Evolutionary conservation across 2,329 filamentous ascomycete species (phyloP).

Genomic region (Acrodontium crateriforme): DNA sequence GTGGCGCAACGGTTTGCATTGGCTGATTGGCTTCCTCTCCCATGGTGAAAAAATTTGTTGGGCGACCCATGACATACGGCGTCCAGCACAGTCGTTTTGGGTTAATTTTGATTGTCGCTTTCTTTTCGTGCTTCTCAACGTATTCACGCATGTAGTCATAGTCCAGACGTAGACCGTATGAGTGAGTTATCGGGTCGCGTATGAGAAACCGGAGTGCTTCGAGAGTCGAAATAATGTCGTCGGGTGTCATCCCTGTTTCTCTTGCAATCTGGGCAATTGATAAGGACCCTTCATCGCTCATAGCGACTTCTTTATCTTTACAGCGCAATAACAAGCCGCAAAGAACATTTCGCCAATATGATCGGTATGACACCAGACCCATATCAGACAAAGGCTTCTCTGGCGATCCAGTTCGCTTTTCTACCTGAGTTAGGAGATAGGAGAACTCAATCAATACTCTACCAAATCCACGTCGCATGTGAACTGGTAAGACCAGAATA

Average conservation of each 20-base stretch:
- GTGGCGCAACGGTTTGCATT: constrained; percentile 72
- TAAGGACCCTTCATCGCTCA: constrained; percentile 17
- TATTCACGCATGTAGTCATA: constrained; percentile 75
- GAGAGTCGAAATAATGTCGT: constrained; percentile 88
- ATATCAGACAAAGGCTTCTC: constrained; percentile 97
- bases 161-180: constrained; percentile 82
- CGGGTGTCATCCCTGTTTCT: constrained; percentile 85
- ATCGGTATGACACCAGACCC: constrained; percentile 91
- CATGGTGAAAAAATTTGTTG: constrained; percentile 22
- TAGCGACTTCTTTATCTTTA: constrained; percentile 1
- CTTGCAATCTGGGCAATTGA: constrained; percentile 58
- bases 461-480: constrained; percentile 93
- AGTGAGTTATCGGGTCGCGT: constrained; percentile 72
- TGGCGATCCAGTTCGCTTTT: constrained; percentile 86
- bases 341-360: constrained; percentile 86
- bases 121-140: constrained; percentile 75
- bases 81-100: constrained; percentile 79
- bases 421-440: constrained; percentile 84
- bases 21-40: constrained; percentile 24
- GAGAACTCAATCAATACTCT: constrained; percentile 97
- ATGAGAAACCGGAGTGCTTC: constrained; percentile 83
- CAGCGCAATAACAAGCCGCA: constrained; percentile 67
- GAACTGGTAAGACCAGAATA: constrained; percentile 88
- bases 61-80: constrained; percentile 86
- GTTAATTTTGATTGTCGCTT: constrained; percentile 75